phyloP scores from a whole-genome alignment of 2,329 filamentous ascomycete genomes.

The Epichloe gansuensis region DNA sequence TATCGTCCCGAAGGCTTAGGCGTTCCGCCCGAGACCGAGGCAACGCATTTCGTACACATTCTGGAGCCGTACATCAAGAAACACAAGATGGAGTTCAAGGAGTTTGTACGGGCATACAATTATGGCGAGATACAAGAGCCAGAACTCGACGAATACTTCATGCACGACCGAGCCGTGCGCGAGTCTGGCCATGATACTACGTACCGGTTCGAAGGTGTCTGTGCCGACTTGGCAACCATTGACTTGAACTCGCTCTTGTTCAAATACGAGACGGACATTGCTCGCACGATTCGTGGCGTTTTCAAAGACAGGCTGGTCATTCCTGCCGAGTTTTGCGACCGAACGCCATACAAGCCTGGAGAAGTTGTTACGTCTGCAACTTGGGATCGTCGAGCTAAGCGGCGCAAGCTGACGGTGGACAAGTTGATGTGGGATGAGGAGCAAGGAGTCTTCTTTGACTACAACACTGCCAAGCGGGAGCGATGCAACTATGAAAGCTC shows the following conservation, averaged over 20 bases:
- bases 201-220: slow-evolving; percentile 81
- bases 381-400: slow-evolving; percentile 83
- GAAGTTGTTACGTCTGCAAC: slow-evolving; percentile 69
- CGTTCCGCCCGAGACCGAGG: slow-evolving; percentile 85
- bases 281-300: slow-evolving; percentile 67
- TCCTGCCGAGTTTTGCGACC: slow-evolving; percentile 68
- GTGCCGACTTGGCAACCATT: slow-evolving; percentile 81
- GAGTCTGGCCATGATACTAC: slow-evolving; percentile 96
- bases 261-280: slow-evolving; percentile 95
- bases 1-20: slow-evolving; percentile 76
- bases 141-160: slow-evolving; percentile 86
- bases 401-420: slow-evolving; percentile 75
- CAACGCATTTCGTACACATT: slow-evolving; percentile 74
- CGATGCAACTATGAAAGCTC: slow-evolving; percentile 78
- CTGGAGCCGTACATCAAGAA: slow-evolving; percentile 75
- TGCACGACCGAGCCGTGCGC: slow-evolving; percentile 89
- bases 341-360: slow-evolving; percentile 48
- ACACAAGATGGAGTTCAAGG: slow-evolving; percentile 65
- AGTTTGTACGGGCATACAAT: slow-evolving; percentile 88
- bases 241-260: slow-evolving; percentile 91
- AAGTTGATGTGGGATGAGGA: slow-evolving; percentile 89
- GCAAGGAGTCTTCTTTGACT: slow-evolving; percentile 96
- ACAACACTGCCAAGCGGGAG: slow-evolving; percentile 72
- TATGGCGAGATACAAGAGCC: slow-evolving; percentile 63
- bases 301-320: slow-evolving; percentile 78